phyloP scores from a whole-genome alignment of 352 stramenopile species.

The Globisporangium cylindrosporum region DNA sequence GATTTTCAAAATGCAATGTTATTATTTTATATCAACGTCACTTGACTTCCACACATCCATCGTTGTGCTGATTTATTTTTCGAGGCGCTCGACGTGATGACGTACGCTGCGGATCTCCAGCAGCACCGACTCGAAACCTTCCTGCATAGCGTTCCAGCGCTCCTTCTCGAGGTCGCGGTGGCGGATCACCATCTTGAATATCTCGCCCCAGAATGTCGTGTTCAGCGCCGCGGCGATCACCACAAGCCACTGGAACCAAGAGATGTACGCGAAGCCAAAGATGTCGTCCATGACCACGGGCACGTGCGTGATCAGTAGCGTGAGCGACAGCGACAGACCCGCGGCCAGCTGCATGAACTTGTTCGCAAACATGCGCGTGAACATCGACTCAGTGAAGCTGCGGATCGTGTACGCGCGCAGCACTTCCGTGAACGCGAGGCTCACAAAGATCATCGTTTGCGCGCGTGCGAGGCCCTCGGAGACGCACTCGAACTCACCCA shows the following conservation, averaged over 20 bases:
- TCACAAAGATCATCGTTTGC: conserved; percentile 77
- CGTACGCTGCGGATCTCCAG: conserved; percentile 60
- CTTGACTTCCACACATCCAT: neutral
- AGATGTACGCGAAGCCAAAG: conserved; percentile 51
- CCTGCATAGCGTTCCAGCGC: conserved; percentile 43
- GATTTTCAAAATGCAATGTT: neutral
- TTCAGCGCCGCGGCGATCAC: conserved; percentile 28
- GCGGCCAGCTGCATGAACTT: conserved; percentile 60
- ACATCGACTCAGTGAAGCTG: conserved; percentile 66
- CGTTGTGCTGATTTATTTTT: conserved; percentile 16
- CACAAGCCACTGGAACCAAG: conserved; percentile 42
- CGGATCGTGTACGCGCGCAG: conserved; percentile 76
- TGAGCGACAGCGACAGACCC: conserved; percentile 44
- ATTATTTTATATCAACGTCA: neutral
- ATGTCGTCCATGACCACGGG: conserved; percentile 44
- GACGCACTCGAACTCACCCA: conserved; percentile 58
- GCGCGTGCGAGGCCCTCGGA: conserved; percentile 51
- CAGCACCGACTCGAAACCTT: conserved; percentile 56
- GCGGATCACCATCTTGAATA: conserved; percentile 37
- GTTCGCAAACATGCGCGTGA: conserved; percentile 61
- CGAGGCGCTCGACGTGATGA: conserved; percentile 50
- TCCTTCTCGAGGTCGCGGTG: conserved; percentile 21
- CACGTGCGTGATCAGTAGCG: conserved; percentile 39
- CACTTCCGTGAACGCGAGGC: conserved; percentile 67
- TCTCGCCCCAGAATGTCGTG: conserved; percentile 36